A percentile compares a stretch with the other conserved stretches of the same genome.
phyloP scores from a whole-genome alignment of 768 basidiomycete species.

The Trametes gibbosa region DNA sequence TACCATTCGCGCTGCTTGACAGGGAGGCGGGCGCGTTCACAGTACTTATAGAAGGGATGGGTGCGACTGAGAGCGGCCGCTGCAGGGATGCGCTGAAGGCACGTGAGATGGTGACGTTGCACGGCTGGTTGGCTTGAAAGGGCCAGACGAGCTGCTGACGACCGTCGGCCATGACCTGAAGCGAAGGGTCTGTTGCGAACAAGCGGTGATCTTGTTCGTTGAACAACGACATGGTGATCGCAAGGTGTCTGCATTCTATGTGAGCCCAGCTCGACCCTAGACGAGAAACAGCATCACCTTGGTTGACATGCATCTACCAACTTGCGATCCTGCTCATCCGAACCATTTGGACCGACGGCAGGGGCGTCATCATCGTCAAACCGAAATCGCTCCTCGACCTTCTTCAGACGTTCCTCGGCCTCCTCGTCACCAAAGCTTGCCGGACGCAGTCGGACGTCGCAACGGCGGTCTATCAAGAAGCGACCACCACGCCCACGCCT shows the following conservation, averaged over 20 bases:
- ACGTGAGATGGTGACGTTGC: constrained; percentile 23
- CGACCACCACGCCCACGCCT: constrained; percentile 85
- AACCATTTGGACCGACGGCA: constrained; percentile 50
- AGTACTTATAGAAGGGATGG: constrained; percentile 14
- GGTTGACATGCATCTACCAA: constrained; percentile 71
- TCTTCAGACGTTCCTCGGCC: constrained; percentile 39
- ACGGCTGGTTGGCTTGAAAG: constrained; percentile 37
- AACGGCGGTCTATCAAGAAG: constrained; percentile 58
- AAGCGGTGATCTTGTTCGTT: constrained; percentile 44
- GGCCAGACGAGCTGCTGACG: constrained; percentile 50
- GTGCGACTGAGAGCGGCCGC: constrained; percentile 13
- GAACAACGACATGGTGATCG: constrained; percentile 49
- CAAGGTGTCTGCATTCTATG: constrained; percentile 42
- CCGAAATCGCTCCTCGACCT: constrained; percentile 59
- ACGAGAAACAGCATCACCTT: constrained; percentile 33
- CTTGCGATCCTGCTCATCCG: constrained; percentile 65
- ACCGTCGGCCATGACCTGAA: constrained; percentile 47
- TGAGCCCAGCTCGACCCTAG: neutral
- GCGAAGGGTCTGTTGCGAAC: constrained; percentile 44
- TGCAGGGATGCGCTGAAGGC: constrained; percentile 2
- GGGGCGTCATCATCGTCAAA: constrained; percentile 67
- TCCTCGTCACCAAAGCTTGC: constrained; percentile 27
- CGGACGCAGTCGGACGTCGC: constrained; percentile 14
- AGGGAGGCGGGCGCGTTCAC: constrained; percentile 12
- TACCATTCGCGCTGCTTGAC: constrained; percentile 31